Conservation (phyloP, 495 filamentous ascomycete species). For the Penicillium dipodomyicola region DNA sequence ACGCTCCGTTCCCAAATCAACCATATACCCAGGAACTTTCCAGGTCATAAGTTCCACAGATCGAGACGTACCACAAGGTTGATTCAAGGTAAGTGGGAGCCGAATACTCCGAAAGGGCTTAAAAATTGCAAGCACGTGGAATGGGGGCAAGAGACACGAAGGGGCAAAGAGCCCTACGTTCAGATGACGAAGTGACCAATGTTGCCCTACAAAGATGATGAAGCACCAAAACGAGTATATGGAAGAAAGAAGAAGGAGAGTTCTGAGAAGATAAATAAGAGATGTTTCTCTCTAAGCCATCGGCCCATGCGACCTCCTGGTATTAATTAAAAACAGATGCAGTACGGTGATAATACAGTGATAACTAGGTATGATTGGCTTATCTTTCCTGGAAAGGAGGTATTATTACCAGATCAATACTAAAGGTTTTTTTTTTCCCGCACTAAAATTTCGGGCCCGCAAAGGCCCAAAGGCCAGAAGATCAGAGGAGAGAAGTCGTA, state of each 20-base stretch:
- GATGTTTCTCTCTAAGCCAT: constrained; percentile 1
- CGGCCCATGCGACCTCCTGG: constrained; percentile 20
- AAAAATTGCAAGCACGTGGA: constrained; percentile 27
- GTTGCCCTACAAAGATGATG: not conserved
- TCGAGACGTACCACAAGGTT: constrained; percentile 20
- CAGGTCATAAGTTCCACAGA: constrained; percentile 2
- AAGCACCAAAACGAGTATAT: not conserved
- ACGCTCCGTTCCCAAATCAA: not conserved
- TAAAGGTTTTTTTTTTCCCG: constrained; percentile 8
- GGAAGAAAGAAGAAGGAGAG: constrained; percentile 10
- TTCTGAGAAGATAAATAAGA: constrained; percentile 15
- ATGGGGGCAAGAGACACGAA: constrained; percentile 12
- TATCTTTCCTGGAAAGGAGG: not conserved
- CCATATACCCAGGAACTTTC: not conserved
- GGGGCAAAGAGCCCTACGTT: constrained; percentile 14
- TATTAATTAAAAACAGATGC: constrained; percentile 13
- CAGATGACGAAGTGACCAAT: constrained; percentile 12
- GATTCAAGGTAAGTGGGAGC: constrained; percentile 18
- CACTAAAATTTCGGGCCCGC: constrained; percentile 10
- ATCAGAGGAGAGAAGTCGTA: too few relatives aligned
- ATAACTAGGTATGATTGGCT: constrained; percentile 1
- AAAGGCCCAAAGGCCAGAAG: not conserved
- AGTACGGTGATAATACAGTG: constrained; percentile 6
- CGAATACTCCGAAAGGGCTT: constrained; percentile 28
- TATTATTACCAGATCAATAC: constrained; percentile 9